Conservation (phyloP, 345 rosid species). For the Aquilaria malaccensis region DNA sequence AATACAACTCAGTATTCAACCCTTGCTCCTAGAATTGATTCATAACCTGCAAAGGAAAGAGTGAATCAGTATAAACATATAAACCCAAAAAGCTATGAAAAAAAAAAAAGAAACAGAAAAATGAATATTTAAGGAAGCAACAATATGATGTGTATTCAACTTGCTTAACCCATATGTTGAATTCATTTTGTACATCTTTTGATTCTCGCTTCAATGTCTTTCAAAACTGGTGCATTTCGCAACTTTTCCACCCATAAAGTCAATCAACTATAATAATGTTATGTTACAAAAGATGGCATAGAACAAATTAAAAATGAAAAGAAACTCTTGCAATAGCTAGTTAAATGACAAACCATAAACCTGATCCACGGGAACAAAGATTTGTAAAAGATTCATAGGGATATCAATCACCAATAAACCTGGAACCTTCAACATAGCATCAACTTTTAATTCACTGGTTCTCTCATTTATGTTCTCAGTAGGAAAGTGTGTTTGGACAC, state of each 20-base stretch:
- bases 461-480: slow-evolving; percentile 89
- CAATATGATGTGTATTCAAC: slow-evolving; percentile 21
- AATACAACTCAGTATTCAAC: slow-evolving; percentile 80
- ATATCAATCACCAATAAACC: slow-evolving; percentile 96
- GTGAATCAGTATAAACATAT: neutral
- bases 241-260: slow-evolving; percentile 81
- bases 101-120: neutral
- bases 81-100: too few species aligned
- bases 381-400: slow-evolving; percentile 86
- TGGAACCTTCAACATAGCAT: slow-evolving; percentile 89
- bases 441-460: slow-evolving; percentile 86
- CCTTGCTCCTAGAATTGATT: slow-evolving; percentile 89
- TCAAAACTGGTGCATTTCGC: slow-evolving; percentile 66
- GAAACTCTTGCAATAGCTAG: slow-evolving; percentile 6
- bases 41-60: slow-evolving; percentile 32
- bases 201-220: slow-evolving; percentile 66
- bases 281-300: neutral
- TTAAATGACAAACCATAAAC: slow-evolving; percentile 73
- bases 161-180: slow-evolving; percentile 57
- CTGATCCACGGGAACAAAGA: slow-evolving; percentile 88
- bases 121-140: neutral
- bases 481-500: slow-evolving; percentile 61
- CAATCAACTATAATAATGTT: slow-evolving; percentile 60
- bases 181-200: slow-evolving; percentile 61
- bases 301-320: slow-evolving; percentile 4